These are phyloP conservation scores for Lipomyces chichibuensis DNA, from an alignment of 805 yeast species.

Conservation along the genomic window DNA sequence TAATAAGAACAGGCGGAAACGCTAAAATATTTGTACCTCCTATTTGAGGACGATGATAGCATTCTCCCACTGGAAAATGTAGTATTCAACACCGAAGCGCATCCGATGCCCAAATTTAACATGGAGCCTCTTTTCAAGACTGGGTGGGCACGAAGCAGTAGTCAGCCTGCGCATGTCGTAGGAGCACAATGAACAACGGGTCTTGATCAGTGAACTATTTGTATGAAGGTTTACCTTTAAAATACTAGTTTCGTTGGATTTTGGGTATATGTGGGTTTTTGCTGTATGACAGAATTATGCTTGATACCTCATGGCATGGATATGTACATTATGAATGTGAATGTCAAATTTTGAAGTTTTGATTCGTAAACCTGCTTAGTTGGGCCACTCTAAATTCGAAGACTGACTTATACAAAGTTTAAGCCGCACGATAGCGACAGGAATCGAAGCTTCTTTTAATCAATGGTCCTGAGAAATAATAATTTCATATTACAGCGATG, in stretches of 20 bases:
- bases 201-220: background rate
- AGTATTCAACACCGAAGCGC: constrained; percentile 92
- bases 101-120: constrained; percentile 68
- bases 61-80: constrained; percentile 66
- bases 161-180: background rate
- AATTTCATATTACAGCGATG: background rate
- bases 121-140: constrained; percentile 29
- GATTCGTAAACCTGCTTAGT: too few relatives aligned
- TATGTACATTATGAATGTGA: background rate
- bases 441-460: too few relatives aligned
- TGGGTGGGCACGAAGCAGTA: constrained; percentile 25
- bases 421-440: too few relatives aligned
- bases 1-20: constrained; percentile 64
- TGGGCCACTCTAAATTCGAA: too few relatives aligned
- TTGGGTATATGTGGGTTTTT: background rate
- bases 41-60: constrained; percentile 71
- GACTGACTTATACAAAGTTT: too few relatives aligned
- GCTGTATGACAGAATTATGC: too few relatives aligned
- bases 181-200: background rate
- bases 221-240: background rate
- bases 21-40: constrained; percentile 75
- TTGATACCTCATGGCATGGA: background rate
- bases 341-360: background rate
- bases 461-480: background rate
- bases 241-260: background rate